Conservation (phyloP, 2,329 filamentous ascomycete species). For the Fusarium sulawesiense region DNA sequence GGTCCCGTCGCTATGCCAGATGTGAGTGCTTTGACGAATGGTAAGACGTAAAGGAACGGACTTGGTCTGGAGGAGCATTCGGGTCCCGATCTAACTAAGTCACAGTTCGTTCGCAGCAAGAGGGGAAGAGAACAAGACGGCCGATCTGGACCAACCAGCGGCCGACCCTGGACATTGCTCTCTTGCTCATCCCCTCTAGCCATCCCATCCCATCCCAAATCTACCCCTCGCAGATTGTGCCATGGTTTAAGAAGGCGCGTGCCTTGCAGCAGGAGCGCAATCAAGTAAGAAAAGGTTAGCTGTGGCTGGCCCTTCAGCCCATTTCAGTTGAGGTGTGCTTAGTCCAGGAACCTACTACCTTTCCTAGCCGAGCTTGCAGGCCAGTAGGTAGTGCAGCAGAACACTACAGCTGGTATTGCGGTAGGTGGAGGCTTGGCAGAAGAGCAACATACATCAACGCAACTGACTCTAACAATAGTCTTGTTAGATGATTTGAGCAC, state of each 20-base stretch:
- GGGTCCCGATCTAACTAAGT: slow-evolving; percentile 16
- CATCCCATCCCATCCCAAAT: neutral
- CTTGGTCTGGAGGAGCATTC: slow-evolving; percentile 14
- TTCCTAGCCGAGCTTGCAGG: neutral
- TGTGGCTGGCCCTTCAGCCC: slow-evolving; percentile 20
- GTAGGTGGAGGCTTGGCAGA: neutral
- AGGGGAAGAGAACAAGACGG: slow-evolving; percentile 1
- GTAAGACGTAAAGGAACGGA: slow-evolving; percentile 2
- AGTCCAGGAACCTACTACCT: slow-evolving; percentile 31
- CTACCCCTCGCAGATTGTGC: slow-evolving; percentile 29
- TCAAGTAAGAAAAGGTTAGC: slow-evolving; percentile 5
- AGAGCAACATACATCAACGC: neutral
- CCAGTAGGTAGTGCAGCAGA: neutral
- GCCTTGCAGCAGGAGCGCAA: slow-evolving; percentile 40
- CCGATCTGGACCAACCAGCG: slow-evolving; percentile 24
- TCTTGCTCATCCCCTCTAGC: neutral
- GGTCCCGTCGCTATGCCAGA: slow-evolving; percentile 22
- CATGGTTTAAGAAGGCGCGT: slow-evolving; percentile 27
- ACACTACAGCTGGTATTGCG: neutral
- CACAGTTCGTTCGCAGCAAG: neutral
- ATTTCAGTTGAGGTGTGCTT: slow-evolving; percentile 31
- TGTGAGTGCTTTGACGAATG: slow-evolving; percentile 13
- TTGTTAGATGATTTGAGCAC: neutral
- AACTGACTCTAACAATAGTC: neutral
- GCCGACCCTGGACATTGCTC: slow-evolving; percentile 22